Evolutionary conservation across 805 yeast genomes (phyloP).

Genomic region (Lipomyces yamanashiensis): DNA sequence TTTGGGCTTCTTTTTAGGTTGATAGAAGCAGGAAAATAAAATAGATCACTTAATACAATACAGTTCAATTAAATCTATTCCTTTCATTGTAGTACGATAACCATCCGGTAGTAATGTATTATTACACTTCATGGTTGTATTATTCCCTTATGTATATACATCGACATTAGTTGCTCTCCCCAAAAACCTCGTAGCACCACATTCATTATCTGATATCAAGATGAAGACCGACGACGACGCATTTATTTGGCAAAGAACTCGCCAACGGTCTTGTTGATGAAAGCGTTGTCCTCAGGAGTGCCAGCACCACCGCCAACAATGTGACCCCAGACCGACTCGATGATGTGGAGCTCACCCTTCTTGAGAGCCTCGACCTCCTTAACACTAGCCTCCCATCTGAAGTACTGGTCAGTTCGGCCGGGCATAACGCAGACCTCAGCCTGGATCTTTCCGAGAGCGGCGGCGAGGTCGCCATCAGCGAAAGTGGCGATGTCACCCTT

Average conservation of each 20-base stretch:
- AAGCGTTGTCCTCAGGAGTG: conserved; percentile 28
- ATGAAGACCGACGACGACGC: background rate
- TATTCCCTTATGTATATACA: background rate
- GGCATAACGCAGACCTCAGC: conserved; percentile 36
- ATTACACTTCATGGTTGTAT: too few species aligned
- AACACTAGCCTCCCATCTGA: conserved; percentile 33
- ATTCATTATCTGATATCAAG: background rate
- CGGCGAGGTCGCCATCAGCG: conserved; percentile 32
- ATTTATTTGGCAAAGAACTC: conserved; percentile 25
- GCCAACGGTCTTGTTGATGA: conserved; percentile 25
- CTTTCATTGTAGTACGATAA: too few species aligned
- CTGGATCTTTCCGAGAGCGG: conserved; percentile 31
- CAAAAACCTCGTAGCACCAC: background rate
- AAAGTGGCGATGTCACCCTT: conserved; percentile 35
- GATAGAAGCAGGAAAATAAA: too few species aligned
- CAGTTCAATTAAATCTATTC: too few species aligned
- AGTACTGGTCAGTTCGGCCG: conserved; percentile 33
- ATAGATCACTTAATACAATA: too few species aligned
- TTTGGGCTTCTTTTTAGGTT: too few species aligned
- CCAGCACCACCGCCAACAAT: conserved; percentile 37
- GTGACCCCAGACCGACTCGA: conserved; percentile 37
- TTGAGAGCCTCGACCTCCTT: conserved; percentile 33
- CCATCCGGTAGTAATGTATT: too few species aligned
- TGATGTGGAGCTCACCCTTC: conserved; percentile 31
- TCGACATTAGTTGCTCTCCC: background rate